Percentiles rank a stretch among this genome's conserved stretches.
phyloP scores from a whole-genome alignment of 768 basidiomycete genomes.

The Pleurotus giganteus region DNA sequence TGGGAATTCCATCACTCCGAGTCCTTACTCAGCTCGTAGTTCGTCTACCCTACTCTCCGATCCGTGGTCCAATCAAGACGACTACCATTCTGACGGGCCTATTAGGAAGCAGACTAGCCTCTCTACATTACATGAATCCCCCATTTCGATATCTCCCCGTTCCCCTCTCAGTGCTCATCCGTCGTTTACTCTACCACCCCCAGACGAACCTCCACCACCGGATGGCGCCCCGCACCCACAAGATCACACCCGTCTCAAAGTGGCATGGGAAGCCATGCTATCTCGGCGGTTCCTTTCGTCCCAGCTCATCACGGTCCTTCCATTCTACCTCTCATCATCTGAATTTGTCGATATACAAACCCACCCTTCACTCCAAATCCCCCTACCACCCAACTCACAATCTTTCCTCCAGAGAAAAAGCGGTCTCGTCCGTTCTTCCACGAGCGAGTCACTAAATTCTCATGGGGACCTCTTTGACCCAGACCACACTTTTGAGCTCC shows the following conservation, averaged over 20 bases:
- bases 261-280: slow-evolving; percentile 71
- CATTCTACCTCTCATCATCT: slow-evolving; percentile 60
- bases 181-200: slow-evolving; percentile 2
- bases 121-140: slow-evolving; percentile 22
- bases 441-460: neutral
- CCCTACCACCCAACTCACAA: slow-evolving; percentile 53
- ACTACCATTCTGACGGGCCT: slow-evolving; percentile 15
- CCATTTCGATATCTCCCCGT: slow-evolving; percentile 13
- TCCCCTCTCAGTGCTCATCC: slow-evolving; percentile 15
- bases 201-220: slow-evolving; percentile 13
- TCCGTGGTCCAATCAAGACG: slow-evolving; percentile 13
- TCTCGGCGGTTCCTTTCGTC: slow-evolving; percentile 52
- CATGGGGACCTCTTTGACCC: neutral
- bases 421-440: neutral
- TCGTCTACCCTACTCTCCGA: slow-evolving; percentile 24
- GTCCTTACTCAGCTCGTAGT: slow-evolving; percentile 18
- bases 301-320: slow-evolving; percentile 56
- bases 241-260: slow-evolving; percentile 60
- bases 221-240: slow-evolving; percentile 38
- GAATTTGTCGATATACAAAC: slow-evolving; percentile 51
- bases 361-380: slow-evolving; percentile 45
- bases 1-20: slow-evolving; percentile 7
- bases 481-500: slow-evolving; percentile 1
- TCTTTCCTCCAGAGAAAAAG: slow-evolving; percentile 17
- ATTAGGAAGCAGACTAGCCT: slow-evolving; percentile 22